Percentiles rank a stretch among this genome's conserved stretches.
phyloP scores from a whole-genome alignment of 352 stramenopile species.

The Globisporangium nodosum region DNA sequence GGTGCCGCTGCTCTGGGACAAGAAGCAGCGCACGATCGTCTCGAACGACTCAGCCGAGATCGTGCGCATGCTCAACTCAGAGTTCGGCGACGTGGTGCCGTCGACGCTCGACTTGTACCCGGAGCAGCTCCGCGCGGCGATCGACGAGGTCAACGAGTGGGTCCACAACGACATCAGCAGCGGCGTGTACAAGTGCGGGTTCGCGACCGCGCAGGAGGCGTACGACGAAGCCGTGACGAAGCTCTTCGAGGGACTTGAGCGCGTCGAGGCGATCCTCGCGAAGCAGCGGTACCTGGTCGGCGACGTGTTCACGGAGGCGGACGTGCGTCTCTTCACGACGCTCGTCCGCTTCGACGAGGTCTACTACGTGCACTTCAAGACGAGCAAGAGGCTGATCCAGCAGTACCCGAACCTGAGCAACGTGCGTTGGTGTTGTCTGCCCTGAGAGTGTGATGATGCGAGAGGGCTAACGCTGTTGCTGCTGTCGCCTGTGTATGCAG shows the following conservation, averaged over 20 bases:
- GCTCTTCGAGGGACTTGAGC: conserved; percentile 66
- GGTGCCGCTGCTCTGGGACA: conserved; percentile 91
- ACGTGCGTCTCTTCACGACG: conserved; percentile 75
- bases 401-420: conserved; percentile 86
- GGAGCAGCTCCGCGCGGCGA: conserved; percentile 57
- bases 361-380: conserved; percentile 87
- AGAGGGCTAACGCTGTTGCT: neutral
- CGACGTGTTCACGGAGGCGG: conserved; percentile 67
- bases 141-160: conserved; percentile 90
- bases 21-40: conserved; percentile 87
- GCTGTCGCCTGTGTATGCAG: conserved; percentile 13
- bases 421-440: conserved; percentile 21
- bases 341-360: conserved; percentile 81
- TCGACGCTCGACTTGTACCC: conserved; percentile 80
- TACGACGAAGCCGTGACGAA: conserved; percentile 82
- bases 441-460: neutral
- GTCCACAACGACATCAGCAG: conserved; percentile 92
- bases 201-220: conserved; percentile 81
- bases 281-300: conserved; percentile 66
- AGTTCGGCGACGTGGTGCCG: conserved; percentile 66
- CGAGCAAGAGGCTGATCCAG: conserved; percentile 85
- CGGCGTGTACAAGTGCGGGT: conserved; percentile 90
- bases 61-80: conserved; percentile 88
- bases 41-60: conserved; percentile 95
- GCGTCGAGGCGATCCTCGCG: conserved; percentile 59